Conservation (phyloP, 441 rosid genomes). For the Brassica balearica region DNA sequence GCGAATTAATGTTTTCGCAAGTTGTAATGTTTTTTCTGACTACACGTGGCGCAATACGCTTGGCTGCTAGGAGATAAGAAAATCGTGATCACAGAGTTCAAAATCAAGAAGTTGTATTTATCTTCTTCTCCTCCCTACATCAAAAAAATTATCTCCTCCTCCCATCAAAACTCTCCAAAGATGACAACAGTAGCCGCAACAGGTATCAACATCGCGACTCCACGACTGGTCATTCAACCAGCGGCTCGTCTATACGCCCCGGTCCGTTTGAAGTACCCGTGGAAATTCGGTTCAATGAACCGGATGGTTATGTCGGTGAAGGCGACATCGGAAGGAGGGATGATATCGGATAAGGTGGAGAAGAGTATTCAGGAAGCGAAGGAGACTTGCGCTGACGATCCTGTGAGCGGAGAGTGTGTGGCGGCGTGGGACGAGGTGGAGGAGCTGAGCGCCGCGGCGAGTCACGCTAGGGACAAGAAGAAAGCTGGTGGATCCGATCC, state of each 20-base stretch:
- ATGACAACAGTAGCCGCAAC: slow-evolving; percentile 61
- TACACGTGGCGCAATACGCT: too few relatives aligned
- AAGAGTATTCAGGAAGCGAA: slow-evolving; percentile 78
- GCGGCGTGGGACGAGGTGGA: slow-evolving; percentile 98
- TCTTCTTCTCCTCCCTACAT: not conserved
- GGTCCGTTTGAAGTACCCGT: slow-evolving; percentile 51
- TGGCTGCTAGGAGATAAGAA: slow-evolving; percentile 73
- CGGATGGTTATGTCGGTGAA: slow-evolving; percentile 55
- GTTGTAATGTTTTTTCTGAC: too few relatives aligned
- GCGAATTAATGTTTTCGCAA: too few relatives aligned
- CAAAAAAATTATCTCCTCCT: slow-evolving; percentile 13
- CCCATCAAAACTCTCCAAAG: slow-evolving; percentile 5
- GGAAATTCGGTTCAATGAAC: slow-evolving; percentile 52
- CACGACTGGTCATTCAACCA: slow-evolving; percentile 46
- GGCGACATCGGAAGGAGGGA: slow-evolving; percentile 66
- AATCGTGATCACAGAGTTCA: slow-evolving; percentile 45
- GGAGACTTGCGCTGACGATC: slow-evolving; percentile 63
- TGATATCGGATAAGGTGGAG: slow-evolving; percentile 66
- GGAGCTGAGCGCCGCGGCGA: slow-evolving; percentile 92
- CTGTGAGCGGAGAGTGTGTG: slow-evolving; percentile 77
- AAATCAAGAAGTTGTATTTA: slow-evolving; percentile 40
- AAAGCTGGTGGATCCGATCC: slow-evolving; percentile 61
- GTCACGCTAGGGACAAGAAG: slow-evolving; percentile 80
- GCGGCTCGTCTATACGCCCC: slow-evolving; percentile 43
- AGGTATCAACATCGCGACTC: slow-evolving; percentile 55